Percentiles rank a stretch among this genome's conserved stretches.
These are phyloP conservation scores for Kodamaea hsintzibuensis DNA, from an alignment of 805 yeast species.

Conservation along the genomic window DNA sequence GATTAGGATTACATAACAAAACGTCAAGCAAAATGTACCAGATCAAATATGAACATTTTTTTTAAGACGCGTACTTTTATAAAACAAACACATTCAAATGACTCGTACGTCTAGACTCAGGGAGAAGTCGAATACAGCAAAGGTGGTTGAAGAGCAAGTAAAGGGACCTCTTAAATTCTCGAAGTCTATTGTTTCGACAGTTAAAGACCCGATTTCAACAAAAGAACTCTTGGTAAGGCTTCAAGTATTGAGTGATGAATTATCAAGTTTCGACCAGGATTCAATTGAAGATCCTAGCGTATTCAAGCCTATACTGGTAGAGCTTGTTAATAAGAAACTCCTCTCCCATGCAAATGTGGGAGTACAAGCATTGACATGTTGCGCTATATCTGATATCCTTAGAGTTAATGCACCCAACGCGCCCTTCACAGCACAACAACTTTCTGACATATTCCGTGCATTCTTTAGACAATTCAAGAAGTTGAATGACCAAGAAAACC, in stretches of 20 bases:
- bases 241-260: conserved; percentile 59
- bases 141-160: conserved; percentile 19
- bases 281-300: conserved; percentile 44
- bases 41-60: not conserved
- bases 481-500: conserved; percentile 54
- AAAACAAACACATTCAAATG: not conserved
- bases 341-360: conserved; percentile 63
- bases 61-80: not conserved
- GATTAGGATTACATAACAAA: too few species aligned
- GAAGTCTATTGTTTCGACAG: conserved; percentile 54
- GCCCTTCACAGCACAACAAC: conserved; percentile 68
- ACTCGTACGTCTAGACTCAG: not conserved
- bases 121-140: not conserved
- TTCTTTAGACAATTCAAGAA: conserved; percentile 63
- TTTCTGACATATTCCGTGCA: conserved; percentile 64
- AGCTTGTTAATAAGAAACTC: conserved; percentile 59
- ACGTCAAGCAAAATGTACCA: not conserved
- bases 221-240: conserved; percentile 62
- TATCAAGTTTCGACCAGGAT: conserved; percentile 64
- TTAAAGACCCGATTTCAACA: conserved; percentile 56
- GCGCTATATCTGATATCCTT: conserved; percentile 74
- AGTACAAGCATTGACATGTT: conserved; percentile 66
- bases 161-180: not conserved
- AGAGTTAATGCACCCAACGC: conserved; percentile 88
- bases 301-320: conserved; percentile 43